Conservation (phyloP, 1,284 basidiomycete species). For the Cystobasidium sp. region DNA sequence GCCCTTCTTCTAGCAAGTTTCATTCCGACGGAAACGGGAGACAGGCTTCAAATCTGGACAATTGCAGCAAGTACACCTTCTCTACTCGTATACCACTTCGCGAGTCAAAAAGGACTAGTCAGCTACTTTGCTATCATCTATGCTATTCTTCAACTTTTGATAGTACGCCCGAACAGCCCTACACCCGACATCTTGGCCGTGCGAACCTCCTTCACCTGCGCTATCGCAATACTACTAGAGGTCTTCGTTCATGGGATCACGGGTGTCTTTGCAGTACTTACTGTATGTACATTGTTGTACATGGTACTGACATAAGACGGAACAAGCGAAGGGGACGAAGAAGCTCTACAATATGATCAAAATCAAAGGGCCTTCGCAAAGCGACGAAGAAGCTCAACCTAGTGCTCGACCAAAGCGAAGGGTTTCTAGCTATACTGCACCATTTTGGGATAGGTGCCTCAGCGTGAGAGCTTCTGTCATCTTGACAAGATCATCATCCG, state of each 20-base stretch:
- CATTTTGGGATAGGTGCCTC: no score
- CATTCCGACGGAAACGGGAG: slow-evolving; percentile 10
- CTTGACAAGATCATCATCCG: no score
- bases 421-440: no score
- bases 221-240: slow-evolving; percentile 23
- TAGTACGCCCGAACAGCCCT: slow-evolving; percentile 14
- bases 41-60: slow-evolving; percentile 21
- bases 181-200: slow-evolving; percentile 19
- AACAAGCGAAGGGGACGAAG: not conserved
- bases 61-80: slow-evolving; percentile 21
- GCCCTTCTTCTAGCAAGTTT: slow-evolving; percentile 37
- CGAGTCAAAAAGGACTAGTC: slow-evolving; percentile 25
- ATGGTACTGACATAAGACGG: slow-evolving; percentile 5
- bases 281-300: not conserved
- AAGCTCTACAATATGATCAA: not conserved
- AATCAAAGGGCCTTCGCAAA: not conserved
- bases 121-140: slow-evolving; percentile 17
- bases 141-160: not conserved
- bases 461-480: no score
- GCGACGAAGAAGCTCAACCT: no score
- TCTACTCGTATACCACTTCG: slow-evolving; percentile 24
- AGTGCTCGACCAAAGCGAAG: no score
- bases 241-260: slow-evolving; percentile 31
- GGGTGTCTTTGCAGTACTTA: not conserved
- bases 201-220: slow-evolving; percentile 19